phyloP scores from a whole-genome alignment of 1,284 basidiomycete species.

The Sutorius eximius region DNA sequence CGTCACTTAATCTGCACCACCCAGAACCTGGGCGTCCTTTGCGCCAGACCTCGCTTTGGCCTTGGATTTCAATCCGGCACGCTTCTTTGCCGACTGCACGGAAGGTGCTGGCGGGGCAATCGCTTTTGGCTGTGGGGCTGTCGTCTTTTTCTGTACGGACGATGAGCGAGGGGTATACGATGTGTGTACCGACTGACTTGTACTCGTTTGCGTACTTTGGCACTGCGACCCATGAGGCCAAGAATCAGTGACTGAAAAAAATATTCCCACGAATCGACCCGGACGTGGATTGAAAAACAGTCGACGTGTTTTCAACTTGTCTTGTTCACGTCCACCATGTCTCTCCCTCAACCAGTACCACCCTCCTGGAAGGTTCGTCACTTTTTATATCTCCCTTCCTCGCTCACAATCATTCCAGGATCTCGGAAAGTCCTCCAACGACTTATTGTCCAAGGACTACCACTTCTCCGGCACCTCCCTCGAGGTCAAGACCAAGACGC shows the following conservation, averaged over 20 bases:
- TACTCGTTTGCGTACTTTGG: slow-evolving; percentile 43
- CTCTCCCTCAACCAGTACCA: slow-evolving; percentile 86
- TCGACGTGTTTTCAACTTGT: neutral
- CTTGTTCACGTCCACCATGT: slow-evolving; percentile 50
- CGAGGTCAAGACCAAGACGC: slow-evolving; percentile 95
- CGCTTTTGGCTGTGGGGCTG: slow-evolving; percentile 1
- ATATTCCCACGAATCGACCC: slow-evolving; percentile 35
- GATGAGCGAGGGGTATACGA: neutral
- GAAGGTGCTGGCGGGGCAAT: slow-evolving; percentile 2
- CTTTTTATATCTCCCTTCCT: accelerated
- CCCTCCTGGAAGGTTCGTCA: slow-evolving; percentile 85
- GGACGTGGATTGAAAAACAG: slow-evolving; percentile 19
- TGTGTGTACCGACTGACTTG: slow-evolving; percentile 25
- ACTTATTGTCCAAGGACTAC: slow-evolving; percentile 94
- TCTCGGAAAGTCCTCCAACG: slow-evolving; percentile 96
- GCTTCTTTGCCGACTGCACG: slow-evolving; percentile 40
- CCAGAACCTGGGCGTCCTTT: slow-evolving; percentile 47
- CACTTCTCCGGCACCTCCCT: slow-evolving; percentile 77
- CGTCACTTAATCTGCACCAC: slow-evolving; percentile 74
- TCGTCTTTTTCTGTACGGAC: slow-evolving; percentile 31
- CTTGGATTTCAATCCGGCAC: slow-evolving; percentile 45
- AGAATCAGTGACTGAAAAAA: no score
- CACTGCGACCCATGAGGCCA: slow-evolving; percentile 46
- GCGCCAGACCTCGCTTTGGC: slow-evolving; percentile 36
- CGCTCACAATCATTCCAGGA: slow-evolving; percentile 51